Conservation (phyloP, 352 stramenopile species). For the Phytopythium oedochilum region DNA sequence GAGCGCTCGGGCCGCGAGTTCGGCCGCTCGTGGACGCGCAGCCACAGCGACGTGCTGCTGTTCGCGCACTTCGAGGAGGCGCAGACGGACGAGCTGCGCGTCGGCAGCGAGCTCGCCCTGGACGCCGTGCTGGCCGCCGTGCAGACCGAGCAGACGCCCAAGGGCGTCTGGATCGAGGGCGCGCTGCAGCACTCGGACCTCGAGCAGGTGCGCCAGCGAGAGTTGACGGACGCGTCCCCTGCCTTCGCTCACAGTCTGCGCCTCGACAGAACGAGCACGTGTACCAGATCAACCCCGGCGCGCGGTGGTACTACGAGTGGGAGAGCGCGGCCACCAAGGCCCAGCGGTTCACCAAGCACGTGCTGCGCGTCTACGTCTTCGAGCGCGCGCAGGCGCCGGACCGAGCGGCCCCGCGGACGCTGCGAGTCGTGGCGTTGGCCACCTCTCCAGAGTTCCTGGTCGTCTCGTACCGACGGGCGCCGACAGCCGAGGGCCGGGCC, state of each 20-base stretch:
- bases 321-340: constrained; percentile 58
- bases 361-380: constrained; percentile 53
- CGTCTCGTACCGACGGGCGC: constrained; percentile 56
- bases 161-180: constrained; percentile 62
- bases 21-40: constrained; percentile 4
- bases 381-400: constrained; percentile 16
- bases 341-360: constrained; percentile 58
- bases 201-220: constrained; percentile 4
- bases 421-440: constrained; percentile 37
- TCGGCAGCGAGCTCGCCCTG: constrained; percentile 23
- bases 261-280: constrained; percentile 10
- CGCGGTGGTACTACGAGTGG: constrained; percentile 72
- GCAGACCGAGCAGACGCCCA: constrained; percentile 56
- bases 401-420: background rate
- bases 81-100: constrained; percentile 17
- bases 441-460: constrained; percentile 57
- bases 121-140: constrained; percentile 26
- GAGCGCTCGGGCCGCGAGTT: background rate
- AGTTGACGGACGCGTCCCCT: too few species aligned
- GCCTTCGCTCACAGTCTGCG: background rate
- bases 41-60: constrained; percentile 23
- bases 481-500: constrained; percentile 25
- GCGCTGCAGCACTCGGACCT: constrained; percentile 12
- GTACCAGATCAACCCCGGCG: constrained; percentile 53
- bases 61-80: constrained; percentile 56